Conservation (phyloP, 805 yeast species). For the Yarrowia phangngaensis region DNA sequence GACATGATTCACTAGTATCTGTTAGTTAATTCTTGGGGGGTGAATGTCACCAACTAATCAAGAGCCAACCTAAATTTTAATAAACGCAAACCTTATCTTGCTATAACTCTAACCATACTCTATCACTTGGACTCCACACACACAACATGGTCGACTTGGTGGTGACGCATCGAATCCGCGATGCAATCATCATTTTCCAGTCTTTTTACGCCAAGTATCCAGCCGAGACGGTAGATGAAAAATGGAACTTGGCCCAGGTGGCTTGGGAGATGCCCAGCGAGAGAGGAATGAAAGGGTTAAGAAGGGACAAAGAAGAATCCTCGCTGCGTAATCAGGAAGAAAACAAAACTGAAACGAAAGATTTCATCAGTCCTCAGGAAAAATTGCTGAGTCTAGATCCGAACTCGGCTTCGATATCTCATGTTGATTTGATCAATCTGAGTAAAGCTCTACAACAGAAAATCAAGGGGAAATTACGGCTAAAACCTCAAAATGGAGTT, state of each 20-base stretch:
- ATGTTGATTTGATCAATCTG: conserved; percentile 20
- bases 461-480: conserved; percentile 15
- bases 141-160: conserved; percentile 20
- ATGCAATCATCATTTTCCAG: conserved; percentile 23
- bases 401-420: not conserved
- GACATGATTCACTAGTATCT: too few species aligned
- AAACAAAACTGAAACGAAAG: not conserved
- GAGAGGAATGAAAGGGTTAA: not conserved
- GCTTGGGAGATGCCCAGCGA: conserved; percentile 7
- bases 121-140: too few species aligned
- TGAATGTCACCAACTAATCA: too few species aligned
- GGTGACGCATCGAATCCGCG: conserved; percentile 22
- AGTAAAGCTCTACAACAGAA: conserved; percentile 20
- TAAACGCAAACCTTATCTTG: too few species aligned
- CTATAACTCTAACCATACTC: too few species aligned
- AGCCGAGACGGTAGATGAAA: not conserved
- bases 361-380: not conserved
- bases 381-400: not conserved
- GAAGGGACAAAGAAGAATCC: not conserved
- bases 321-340: not conserved
- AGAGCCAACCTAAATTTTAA: too few species aligned
- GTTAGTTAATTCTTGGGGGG: too few species aligned
- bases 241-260: conserved; percentile 20
- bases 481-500: conserved; percentile 11
- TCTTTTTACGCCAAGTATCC: not conserved